phyloP scores from a whole-genome alignment of 2,329 filamentous ascomycete genomes.

The Anisogramma anomala region DNA sequence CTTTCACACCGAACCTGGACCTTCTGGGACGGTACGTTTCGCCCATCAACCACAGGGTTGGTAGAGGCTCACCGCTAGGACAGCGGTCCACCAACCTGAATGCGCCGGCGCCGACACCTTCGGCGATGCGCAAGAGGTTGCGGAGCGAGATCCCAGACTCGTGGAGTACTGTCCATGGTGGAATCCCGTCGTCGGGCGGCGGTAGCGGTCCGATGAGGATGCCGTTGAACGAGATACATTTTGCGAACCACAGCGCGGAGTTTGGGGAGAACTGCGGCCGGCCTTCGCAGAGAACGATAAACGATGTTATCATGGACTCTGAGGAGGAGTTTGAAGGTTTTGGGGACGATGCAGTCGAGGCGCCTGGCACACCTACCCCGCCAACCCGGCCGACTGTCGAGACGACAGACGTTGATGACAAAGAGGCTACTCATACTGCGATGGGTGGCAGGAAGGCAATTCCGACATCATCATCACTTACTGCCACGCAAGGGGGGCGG shows the following conservation, averaged over 20 bases:
- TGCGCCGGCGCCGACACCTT: constrained; percentile 13
- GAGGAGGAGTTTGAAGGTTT: constrained; percentile 31
- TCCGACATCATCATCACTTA: background rate
- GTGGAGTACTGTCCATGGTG: constrained; percentile 27
- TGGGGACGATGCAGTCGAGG: constrained; percentile 18
- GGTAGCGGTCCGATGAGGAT: background rate
- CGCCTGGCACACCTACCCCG: constrained; percentile 18
- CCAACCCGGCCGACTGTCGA: background rate
- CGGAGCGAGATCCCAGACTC: constrained; percentile 35
- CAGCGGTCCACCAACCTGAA: constrained; percentile 24
- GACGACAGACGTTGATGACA: background rate
- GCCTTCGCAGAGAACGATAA: background rate
- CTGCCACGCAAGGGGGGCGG: background rate
- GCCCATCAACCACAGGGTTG: constrained; percentile 7
- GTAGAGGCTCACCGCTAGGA: constrained; percentile 28
- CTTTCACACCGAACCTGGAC: constrained; percentile 28
- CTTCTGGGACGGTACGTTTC: constrained; percentile 26
- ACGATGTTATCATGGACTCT: constrained; percentile 37
- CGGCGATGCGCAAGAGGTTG: constrained; percentile 17
- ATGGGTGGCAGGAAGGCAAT: background rate
- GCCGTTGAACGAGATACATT: constrained; percentile 13
- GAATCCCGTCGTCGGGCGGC: constrained; percentile 7
- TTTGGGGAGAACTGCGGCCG: constrained; percentile 5
- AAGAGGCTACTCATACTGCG: background rate
- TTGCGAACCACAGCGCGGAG: constrained; percentile 11